Evolutionary conservation across 2,329 filamentous ascomycete species (phyloP).

Genomic region (Teratosphaeria destructans): DNA sequence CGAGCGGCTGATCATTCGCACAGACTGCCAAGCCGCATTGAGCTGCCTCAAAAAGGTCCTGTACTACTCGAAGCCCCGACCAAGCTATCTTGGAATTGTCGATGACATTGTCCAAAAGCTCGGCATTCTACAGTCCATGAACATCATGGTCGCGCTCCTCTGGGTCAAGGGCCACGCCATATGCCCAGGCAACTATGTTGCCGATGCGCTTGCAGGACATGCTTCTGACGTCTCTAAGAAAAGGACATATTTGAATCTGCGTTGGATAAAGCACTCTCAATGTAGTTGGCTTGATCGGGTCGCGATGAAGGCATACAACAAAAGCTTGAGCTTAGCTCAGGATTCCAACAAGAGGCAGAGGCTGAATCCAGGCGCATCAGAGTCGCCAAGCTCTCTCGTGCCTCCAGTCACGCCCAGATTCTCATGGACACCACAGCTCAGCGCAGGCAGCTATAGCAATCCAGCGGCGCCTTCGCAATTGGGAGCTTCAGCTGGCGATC

Average conservation of each 20-base stretch:
- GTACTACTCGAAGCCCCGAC: not conserved
- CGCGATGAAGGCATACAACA: not conserved
- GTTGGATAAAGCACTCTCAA: not conserved
- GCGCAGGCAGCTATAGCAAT: not conserved
- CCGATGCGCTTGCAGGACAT: not conserved
- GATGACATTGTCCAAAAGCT: not conserved
- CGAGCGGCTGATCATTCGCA: not conserved
- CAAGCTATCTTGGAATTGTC: not conserved
- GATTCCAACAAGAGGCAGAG: not conserved
- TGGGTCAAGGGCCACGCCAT: not conserved
- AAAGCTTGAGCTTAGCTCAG: not conserved
- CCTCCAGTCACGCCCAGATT: not conserved
- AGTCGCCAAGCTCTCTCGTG: not conserved
- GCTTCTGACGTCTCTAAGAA: not conserved
- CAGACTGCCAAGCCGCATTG: not conserved
- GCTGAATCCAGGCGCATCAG: not conserved
- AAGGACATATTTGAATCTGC: not conserved
- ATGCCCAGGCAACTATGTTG: not conserved
- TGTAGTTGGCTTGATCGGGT: not conserved
- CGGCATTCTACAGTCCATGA: not conserved
- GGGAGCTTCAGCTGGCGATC: too few species aligned
- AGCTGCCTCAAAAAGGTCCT: not conserved
- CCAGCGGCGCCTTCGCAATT: not conserved
- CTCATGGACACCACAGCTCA: not conserved
- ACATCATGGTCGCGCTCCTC: not conserved